Conservation (phyloP, 2,329 filamentous ascomycete genomes). For the Paecilomyces sp. region DNA sequence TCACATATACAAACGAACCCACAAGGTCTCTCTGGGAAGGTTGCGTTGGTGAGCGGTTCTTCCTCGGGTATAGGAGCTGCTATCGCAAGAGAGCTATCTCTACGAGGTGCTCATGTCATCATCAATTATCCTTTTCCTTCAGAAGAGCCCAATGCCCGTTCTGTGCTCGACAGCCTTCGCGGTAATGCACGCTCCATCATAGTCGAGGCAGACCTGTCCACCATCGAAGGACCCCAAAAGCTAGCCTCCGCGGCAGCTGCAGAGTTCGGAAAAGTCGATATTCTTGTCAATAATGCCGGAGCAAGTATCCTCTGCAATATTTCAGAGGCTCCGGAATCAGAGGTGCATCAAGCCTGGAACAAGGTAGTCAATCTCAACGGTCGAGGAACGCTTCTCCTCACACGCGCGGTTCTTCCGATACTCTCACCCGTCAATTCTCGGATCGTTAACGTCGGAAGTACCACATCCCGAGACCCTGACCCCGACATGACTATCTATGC, state of each 20-base stretch:
- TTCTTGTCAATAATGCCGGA: background rate
- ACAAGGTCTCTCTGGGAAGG: conserved; percentile 8
- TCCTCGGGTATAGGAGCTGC: conserved; percentile 15
- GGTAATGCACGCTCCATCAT: background rate
- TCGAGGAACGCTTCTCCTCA: background rate
- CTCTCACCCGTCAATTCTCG: background rate
- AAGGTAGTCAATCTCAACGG: background rate
- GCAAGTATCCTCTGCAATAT: background rate
- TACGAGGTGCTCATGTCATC: background rate
- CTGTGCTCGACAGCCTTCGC: background rate
- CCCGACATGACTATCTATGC: background rate
- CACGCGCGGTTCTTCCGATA: background rate
- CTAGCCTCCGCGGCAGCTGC: background rate
- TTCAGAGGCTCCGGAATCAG: background rate
- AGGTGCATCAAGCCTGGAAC: background rate
- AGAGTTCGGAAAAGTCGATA: background rate
- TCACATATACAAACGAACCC: background rate
- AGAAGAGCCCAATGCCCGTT: background rate
- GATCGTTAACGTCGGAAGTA: background rate
- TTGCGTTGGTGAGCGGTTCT: conserved; percentile 19
- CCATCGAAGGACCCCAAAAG: background rate
- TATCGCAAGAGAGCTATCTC: conserved; percentile 8
- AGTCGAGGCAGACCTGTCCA: background rate
- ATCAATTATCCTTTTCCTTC: background rate
- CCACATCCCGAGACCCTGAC: background rate